A percentile compares a stretch with the other conserved stretches of the same genome.
These are phyloP conservation scores for Penicillium sp. DNA, from an alignment of 2,329 filamentous ascomycete genomes.

Conservation along the genomic window DNA sequence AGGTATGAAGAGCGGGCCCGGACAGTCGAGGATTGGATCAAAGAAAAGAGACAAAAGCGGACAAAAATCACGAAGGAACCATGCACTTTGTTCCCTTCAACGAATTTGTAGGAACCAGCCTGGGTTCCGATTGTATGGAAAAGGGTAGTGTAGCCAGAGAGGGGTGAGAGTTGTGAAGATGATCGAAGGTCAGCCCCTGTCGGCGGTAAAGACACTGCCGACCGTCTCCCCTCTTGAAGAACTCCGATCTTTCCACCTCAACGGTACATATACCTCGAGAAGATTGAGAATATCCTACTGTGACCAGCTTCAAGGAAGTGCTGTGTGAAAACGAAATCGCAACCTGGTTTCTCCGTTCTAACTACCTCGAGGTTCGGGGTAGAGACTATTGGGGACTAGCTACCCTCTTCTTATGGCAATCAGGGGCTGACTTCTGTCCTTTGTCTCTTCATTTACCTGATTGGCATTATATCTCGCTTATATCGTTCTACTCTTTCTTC, in stretches of 20 bases:
- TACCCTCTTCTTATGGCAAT: slow-evolving; percentile 2
- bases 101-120: slow-evolving; percentile 22
- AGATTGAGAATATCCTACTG: neutral
- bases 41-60: slow-evolving; percentile 7
- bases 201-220: slow-evolving; percentile 26
- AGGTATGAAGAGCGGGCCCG: slow-evolving; percentile 6
- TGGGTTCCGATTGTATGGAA: slow-evolving; percentile 22
- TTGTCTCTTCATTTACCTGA: neutral
- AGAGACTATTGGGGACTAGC: slow-evolving; percentile 5
- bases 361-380: neutral
- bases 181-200: slow-evolving; percentile 20
- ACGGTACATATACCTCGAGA: neutral
- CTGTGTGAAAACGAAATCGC: neutral
- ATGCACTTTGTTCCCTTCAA: neutral
- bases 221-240: slow-evolving; percentile 16
- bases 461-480: neutral
- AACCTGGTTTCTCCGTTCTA: neutral
- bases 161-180: slow-evolving; percentile 16
- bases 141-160: slow-evolving; percentile 19
- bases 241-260: slow-evolving; percentile 1
- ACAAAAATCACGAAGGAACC: neutral
- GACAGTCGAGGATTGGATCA: slow-evolving; percentile 3
- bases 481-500: neutral
- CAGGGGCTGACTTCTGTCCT: slow-evolving; percentile 8
- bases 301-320: neutral